A percentile compares a stretch with the other conserved stretches of the same genome.
Evolutionary conservation across 257 asterid genomes (phyloP).

Genomic region (Fraxinus americana): DNA sequence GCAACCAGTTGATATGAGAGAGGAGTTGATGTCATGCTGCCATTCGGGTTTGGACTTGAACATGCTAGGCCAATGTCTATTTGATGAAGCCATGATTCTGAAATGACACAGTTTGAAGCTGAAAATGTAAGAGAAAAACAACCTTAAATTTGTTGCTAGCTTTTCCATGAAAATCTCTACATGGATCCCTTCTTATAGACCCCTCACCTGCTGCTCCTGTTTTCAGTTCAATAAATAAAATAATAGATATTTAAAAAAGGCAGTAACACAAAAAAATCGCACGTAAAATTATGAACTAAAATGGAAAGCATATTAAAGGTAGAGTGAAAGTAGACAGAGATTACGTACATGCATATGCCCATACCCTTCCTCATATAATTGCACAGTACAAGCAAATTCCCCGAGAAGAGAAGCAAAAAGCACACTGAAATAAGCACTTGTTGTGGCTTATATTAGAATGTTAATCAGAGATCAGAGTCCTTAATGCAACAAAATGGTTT

Average conservation of each 20-base stretch:
- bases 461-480: constrained; percentile 50
- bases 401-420: constrained; percentile 57
- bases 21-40: neutral
- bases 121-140: constrained; percentile 2
- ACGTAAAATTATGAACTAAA: constrained; percentile 47
- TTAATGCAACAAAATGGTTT: constrained; percentile 48
- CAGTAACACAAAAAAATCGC: too few species aligned
- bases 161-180: constrained; percentile 2
- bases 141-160: neutral
- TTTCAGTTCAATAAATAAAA: constrained; percentile 12
- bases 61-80: constrained; percentile 70
- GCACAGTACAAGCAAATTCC: constrained; percentile 23
- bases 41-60: constrained; percentile 49
- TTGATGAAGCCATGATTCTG: constrained; percentile 49
- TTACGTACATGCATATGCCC: constrained; percentile 20
- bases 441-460: constrained; percentile 59
- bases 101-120: neutral
- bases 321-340: constrained; percentile 36
- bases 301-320: constrained; percentile 54
- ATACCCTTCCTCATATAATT: constrained; percentile 22
- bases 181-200: constrained; percentile 27
- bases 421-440: constrained; percentile 69
- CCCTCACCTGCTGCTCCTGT: constrained; percentile 37
- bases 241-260: neutral
- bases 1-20: constrained; percentile 26